Percentiles rank a stretch among this genome's conserved stretches.
These are phyloP conservation scores for Boechera retrofracta DNA, from an alignment of 345 rosid species.

Conservation along the genomic window DNA sequence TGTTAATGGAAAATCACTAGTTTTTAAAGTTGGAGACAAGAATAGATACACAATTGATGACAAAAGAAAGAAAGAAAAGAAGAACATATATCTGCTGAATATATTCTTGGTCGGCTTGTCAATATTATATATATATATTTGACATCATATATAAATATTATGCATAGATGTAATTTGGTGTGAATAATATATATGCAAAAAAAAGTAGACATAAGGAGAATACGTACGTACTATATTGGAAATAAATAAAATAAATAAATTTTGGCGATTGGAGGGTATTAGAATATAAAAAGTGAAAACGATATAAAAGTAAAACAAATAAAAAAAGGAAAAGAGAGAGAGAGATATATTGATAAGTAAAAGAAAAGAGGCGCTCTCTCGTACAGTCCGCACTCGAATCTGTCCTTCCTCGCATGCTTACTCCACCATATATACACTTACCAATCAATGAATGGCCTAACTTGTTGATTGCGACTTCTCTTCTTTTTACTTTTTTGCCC, in stretches of 20 bases:
- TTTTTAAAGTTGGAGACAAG: conserved; percentile 15
- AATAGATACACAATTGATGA: conserved; percentile 23
- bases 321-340: too few relatives aligned
- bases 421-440: conserved; percentile 38
- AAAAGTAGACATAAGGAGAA: too few relatives aligned
- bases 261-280: too few relatives aligned
- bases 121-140: too few relatives aligned
- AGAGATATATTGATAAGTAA: too few relatives aligned
- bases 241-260: neutral
- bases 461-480: conserved; percentile 39
- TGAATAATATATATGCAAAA: neutral
- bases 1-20: conserved; percentile 34
- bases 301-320: too few relatives aligned
- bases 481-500: conserved; percentile 34
- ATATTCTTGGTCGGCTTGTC: conserved; percentile 26
- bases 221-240: neutral
- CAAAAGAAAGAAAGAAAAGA: too few relatives aligned
- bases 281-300: too few relatives aligned
- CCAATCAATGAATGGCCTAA: conserved; percentile 34
- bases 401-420: conserved; percentile 51
- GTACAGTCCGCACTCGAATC: conserved; percentile 47
- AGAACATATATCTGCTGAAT: conserved; percentile 16
- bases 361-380: neutral
- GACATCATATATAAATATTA: too few relatives aligned
- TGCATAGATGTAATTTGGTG: too few relatives aligned